Base-by-base conservation (phyloP, 1,139 yeast species). In the Sugiyamaella xylanicola region DNA sequence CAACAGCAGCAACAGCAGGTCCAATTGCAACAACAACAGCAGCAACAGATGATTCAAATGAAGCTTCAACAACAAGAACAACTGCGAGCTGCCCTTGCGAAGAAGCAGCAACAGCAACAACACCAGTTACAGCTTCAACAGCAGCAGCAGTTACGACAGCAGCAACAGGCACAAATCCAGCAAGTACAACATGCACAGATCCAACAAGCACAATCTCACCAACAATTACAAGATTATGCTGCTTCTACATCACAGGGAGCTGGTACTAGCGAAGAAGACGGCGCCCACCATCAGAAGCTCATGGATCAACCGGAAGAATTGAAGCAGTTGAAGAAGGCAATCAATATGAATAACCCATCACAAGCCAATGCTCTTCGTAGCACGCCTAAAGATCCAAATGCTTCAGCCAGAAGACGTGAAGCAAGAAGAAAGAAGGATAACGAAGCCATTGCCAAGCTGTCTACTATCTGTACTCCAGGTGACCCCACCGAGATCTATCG, bases 401-500 rank as follows among this genome's bases (percentile, higher is more conserved):
- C 67, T 3, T 59, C 64, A 2, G 88, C 85, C 57, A 83, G 86
- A 71, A 84, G 87, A 70, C 80, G 96, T 57, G 95, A 86, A 70
- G 87, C 87, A 64, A 82, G 87, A 72, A 82, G 81, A 61, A 78
- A 82, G 58, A 79, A 81, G 65, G 88, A 85, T 67, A 84, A 79
- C 60, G 89, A 86, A 64, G 83, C 89, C 22, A 79, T 89, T 59
- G 80, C 82, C 55, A 87, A 84, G 65, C 76, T 93, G 54, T 79
- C 82, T 56, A 82, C 85, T 43, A 92, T 93, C 49, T 93, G 98
- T 67, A 81, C 90, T 1, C 85, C 83, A 41, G 95, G 93, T 2
- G 95, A 95, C 71, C 99, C 99, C n/a, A 83, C 85, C 36, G 77
- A 77, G 54, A 71, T 81, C 51, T 95, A 89, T 71, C 76, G 78